Evolutionary conservation across 2,329 filamentous ascomycete species (phyloP), one percentile per base, ranked within the genome.

Genomic region (Ophiostoma montium): DNA sequence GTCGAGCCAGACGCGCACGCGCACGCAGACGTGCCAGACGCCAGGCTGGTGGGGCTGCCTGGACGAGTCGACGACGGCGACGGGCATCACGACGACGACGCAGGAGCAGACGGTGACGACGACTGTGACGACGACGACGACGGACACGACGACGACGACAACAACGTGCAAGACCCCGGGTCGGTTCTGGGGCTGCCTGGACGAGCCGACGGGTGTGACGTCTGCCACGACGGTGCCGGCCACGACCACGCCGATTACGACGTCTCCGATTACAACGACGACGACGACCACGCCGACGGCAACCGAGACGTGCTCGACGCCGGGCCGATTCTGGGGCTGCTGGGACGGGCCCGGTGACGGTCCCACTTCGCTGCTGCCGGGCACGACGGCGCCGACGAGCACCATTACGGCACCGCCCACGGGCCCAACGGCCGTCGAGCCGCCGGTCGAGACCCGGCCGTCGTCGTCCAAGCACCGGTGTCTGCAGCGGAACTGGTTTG

Each of bases 31-130:
- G 0, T 95, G 89, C 66, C 76, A 92, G 63, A 95, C 89, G 1
- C 89, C 89, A 27, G 60, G 89, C 5, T 95, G 89, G 89, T 94
- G 83, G 82, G 86, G 86, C 19, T 88, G 80, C 60, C 67, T 85
- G 35, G 83, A 86, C 56, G 74, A 81, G 62, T 72, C 73, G 3
- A 82, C 79, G 0, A 71, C 69, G 2, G 66, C 66, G 8, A 59
- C 66, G 4, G 63, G 48, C 35, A 64, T 67, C 3, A 59, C 47
- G 1, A 47, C 38, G 7, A 46, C 47, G 0, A 68, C 65, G 4
- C 63, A 61, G 52, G 75, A 69, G 16, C 72, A 0, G 45, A 65
- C 67, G 3, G 56, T 39, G 56, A 70, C 65, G 33, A 67, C 73
- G 54, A 77, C 47, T 0, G 68, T 66, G 3, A 63, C 50, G 41